Evolutionary conservation across 129 eudicot genomes (phyloP).

Genomic region (Heracleum sosnowskyi): DNA sequence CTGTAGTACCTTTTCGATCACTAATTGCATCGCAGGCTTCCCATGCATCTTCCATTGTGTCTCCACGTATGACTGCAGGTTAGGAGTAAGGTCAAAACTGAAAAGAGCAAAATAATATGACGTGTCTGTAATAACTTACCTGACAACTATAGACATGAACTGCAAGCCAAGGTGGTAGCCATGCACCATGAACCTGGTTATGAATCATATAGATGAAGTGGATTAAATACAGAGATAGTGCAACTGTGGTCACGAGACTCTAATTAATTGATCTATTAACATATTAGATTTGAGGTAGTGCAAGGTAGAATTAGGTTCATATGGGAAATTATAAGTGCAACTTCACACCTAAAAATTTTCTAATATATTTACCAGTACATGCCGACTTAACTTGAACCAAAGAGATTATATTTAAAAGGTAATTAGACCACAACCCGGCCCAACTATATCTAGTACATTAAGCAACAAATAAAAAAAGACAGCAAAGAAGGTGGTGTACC

Average conservation of each 20-base stretch:
- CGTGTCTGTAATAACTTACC: conserved; percentile 30
- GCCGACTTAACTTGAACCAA: not conserved
- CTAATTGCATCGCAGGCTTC: conserved; percentile 48
- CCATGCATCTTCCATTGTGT: conserved; percentile 55
- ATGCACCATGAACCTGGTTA: conserved; percentile 56
- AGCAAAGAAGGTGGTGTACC: conserved; percentile 28
- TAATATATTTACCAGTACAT: not conserved
- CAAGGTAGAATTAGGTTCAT: not conserved
- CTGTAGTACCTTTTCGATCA: conserved; percentile 35
- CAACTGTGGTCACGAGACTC: not conserved
- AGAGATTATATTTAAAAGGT: not conserved
- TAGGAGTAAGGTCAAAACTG: conserved; percentile 24
- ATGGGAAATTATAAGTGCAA: not conserved
- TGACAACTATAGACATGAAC: conserved; percentile 28
- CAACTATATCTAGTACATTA: not conserved
- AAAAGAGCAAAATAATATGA: conserved; percentile 5
- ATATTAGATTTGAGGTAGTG: not conserved
- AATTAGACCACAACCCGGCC: not conserved
- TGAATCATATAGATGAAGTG: conserved; percentile 1
- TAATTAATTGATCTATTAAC: not conserved
- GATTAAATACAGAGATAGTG: conserved; percentile 1
- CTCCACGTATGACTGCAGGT: conserved; percentile 40
- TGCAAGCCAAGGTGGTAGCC: conserved; percentile 81
- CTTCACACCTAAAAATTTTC: not conserved
- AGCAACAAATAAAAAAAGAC: not conserved